Evolutionary conservation across 1,284 basidiomycete species (phyloP).

Genomic region (Moesziomyces sp.): DNA sequence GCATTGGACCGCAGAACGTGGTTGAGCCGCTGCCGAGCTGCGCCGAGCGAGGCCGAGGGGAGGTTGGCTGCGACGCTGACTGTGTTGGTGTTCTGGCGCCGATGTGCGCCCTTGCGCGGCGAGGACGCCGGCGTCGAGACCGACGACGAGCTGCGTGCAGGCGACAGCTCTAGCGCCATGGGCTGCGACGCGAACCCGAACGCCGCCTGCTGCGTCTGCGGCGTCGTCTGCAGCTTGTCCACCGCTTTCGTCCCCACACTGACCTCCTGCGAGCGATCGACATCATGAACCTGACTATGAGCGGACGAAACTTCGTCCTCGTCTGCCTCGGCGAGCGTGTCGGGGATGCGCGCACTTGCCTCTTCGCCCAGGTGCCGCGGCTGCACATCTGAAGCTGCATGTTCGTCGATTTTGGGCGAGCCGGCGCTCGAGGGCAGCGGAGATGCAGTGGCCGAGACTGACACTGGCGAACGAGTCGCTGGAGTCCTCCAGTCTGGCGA

Average conservation of each 20-base stretch:
- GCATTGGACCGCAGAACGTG: slow-evolving; percentile 3
- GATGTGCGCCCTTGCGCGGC: slow-evolving; percentile 39
- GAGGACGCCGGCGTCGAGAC: slow-evolving; percentile 35
- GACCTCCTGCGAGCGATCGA: not conserved
- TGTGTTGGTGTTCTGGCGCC: slow-evolving; percentile 34
- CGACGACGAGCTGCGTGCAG: slow-evolving; percentile 14
- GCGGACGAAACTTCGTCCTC: slow-evolving; percentile 7
- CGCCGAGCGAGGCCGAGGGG: slow-evolving; percentile 19
- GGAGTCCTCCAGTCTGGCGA: not conserved
- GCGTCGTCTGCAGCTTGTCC: slow-evolving; percentile 9
- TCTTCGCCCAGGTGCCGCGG: slow-evolving; percentile 28
- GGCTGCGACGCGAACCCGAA: slow-evolving; percentile 37
- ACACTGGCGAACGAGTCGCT: slow-evolving; percentile 5
- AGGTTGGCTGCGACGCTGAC: slow-evolving; percentile 21
- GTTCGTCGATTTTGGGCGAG: slow-evolving; percentile 34
- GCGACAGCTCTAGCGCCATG: slow-evolving; percentile 39
- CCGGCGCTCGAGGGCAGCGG: slow-evolving; percentile 16
- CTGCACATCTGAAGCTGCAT: slow-evolving; percentile 12
- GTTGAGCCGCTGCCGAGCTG: slow-evolving; percentile 23
- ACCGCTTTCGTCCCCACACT: not conserved
- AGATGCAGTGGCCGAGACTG: slow-evolving; percentile 10
- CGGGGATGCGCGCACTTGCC: slow-evolving; percentile 19
- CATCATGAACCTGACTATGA: not conserved
- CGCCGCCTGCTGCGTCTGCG: slow-evolving; percentile 5
- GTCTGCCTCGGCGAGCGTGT: slow-evolving; percentile 24